Base-by-base conservation (phyloP, 2,329 filamentous ascomycete species). In the Parastagonospora nodorum region DNA sequence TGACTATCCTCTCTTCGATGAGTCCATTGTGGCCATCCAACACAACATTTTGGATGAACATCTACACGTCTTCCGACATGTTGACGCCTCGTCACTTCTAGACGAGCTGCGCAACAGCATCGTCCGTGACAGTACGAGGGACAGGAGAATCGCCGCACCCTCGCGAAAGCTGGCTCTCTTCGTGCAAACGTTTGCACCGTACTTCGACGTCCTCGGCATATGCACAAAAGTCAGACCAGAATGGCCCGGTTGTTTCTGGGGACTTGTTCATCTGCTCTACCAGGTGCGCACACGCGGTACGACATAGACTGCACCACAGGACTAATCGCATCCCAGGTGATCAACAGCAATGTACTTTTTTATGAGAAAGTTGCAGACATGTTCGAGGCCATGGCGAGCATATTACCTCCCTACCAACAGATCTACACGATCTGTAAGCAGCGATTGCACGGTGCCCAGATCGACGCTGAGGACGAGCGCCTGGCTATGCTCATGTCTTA, bases 231-330 rank as follows among this genome's bases (percentile, higher is more conserved):
- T 59, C n/a, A 51, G 41, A 15, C 30, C 55, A 43, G 60, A 61
- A 48, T 69, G 61, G 63, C 19, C 51, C 16, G 50, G 52, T 10
- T 64, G 55, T 35, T 62, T 69, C 33, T 71, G 67, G 67, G 61
- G 57, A 19, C 45, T 48, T 15, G 40, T 68, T 12, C 39, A 42
- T 32, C 33, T 69, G 30, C 47, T 68, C 12, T 64, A 67, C 51
- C 59, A 66, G 53, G 68, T 68, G 35, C 42, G 48, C 40, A n/a
- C 24, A 29, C n/a, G n/a, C 38, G 32, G 24, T 14, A n/a, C 42
- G 7, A 12, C n/a, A n/a, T 8, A 14, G 12, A 29, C n/a, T 11
- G n/a, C 12, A 16, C 5, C 28, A 28, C 9, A 42, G 24, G 12
- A 30, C 41, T 53, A 14, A 53, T 6, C 12, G 11, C 2, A 11